Conservation (phyloP, 192 early-diverging fungal species). For the Obelidium mucronatum region DNA sequence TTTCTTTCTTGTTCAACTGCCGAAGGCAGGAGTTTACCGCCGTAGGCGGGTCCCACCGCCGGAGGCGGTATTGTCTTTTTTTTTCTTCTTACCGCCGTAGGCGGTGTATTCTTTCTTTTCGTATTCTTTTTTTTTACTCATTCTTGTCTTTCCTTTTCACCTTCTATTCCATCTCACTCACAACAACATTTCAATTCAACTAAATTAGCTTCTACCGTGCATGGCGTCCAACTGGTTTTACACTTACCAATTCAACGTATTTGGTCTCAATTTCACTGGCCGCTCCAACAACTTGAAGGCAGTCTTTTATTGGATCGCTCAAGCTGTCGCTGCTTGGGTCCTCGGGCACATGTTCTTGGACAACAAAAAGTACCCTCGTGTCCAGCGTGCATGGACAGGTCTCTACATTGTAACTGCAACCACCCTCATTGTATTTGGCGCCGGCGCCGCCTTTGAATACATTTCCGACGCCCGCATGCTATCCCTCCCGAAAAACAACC, state of each 20-base stretch:
- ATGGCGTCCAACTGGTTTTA: slow-evolving; percentile 82
- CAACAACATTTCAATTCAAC: too few relatives aligned
- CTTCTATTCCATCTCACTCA: too few relatives aligned
- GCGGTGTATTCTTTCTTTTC: too few relatives aligned
- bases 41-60: too few relatives aligned
- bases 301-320: slow-evolving; percentile 13
- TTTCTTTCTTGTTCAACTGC: too few relatives aligned
- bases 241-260: slow-evolving; percentile 68
- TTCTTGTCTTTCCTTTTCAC: too few relatives aligned
- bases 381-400: slow-evolving; percentile 61
- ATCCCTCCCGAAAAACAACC: slow-evolving; percentile 58
- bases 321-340: slow-evolving; percentile 10
- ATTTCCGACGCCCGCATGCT: slow-evolving; percentile 54
- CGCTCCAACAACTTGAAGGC: slow-evolving; percentile 3
- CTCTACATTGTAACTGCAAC: slow-evolving; percentile 51
- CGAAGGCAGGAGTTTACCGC: too few relatives aligned
- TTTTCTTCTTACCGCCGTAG: too few relatives aligned
- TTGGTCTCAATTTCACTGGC: not conserved
- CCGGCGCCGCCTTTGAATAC: slow-evolving; percentile 20
- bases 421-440: not conserved
- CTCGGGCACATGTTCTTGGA: slow-evolving; percentile 52
- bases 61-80: too few relatives aligned
- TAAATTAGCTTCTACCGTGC: slow-evolving; percentile 57
- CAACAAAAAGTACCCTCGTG: slow-evolving; percentile 55
- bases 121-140: too few relatives aligned